Base-by-base conservation (phyloP, 768 basidiomycete genomes). In the Tulasnella sp. region DNA sequence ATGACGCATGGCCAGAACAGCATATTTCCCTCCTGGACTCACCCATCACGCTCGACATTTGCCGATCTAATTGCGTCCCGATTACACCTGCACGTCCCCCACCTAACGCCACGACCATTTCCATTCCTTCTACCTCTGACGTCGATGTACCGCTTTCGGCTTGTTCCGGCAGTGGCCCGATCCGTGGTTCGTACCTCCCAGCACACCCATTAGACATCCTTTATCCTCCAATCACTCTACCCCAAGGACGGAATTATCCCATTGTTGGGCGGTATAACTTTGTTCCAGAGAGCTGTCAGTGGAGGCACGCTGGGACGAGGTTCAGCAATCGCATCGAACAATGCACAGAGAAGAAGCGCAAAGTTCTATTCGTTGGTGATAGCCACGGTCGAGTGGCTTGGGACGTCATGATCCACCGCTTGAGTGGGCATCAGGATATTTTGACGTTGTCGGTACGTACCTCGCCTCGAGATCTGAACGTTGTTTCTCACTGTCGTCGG, bases 341-440 rank as follows among this genome's bases (percentile, higher is more conserved):
- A 31, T 49, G 71, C 40, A 40, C 45, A 14, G 11, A 72, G 0
- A 40, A 52, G 45, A 40, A 49, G 45, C 38, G 34, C 12, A 49
- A 45, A 5, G 45, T 72, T 22, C 45, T 49, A 2, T 42, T 72
- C 25, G 0, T 72, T 8, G 71, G 71, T 31, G 71, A 72, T 38
- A 72, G 71, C 29, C 71, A 72, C 25, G 71, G 71, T 25, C 71
- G 71, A 15, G 71, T 52, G 19, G 71, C 45, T 39, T 72, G 31
- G 29, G 71, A 72, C 31, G 11, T 5, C 34, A 49, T 72, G 36
- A 29, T 72, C 0, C 40, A 72, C 71, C 11, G 71, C n/a, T 52
- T 72, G n/a, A 49, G 45, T 34, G 71, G 71, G 19, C 38, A 49
- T 34, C 29, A 40, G 9, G n/a, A 22, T n/a, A n/a, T 42, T 29